Base-by-base conservation (phyloP, 441 rosid genomes). In the Erodium trifolium region DNA sequence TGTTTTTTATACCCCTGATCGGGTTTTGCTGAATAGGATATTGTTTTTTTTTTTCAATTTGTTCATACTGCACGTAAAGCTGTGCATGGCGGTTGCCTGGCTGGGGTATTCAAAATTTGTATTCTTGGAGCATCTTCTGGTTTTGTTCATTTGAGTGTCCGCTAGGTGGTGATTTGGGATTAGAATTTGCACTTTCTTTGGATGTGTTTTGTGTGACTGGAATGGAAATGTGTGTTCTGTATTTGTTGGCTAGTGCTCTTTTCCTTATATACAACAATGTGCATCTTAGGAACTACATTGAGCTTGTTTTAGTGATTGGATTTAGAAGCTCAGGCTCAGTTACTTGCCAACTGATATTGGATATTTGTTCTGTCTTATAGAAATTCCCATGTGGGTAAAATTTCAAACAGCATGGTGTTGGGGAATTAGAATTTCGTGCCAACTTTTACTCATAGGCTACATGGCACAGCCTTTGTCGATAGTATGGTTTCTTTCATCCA, bases 11-110 rank as follows among this genome's bases (percentile, higher is more conserved):
- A 47, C 4, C 53, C n/a, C 53, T 47, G 63, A 18, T 8, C 79
- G 78, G 84, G 84, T 70, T 68, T 72, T 29, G 3, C 5, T 65
- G 29, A 69, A 59, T 68, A 77, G 77, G 70, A 69, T 73, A 11
- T 67, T 68, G 60, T 62, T 10, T 70, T 65, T 17, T 35, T 5
- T 63, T 64, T 31, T 2, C 63, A 62, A 53, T 35, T 14, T 55
- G 35, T 16, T 17, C 29, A 6, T 57, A 17, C 23, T 55, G 62
- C 62, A 34, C 3, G 37, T 34, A 3, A 34, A 34, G 37, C 37
- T 34, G 37, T 7, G 9, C 41, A 37, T 37, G 41, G 41, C 5
- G 41, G 3, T 37, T 31, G 62, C 51, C 66, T 19, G 14, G 49
- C 17, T 43, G 67, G 63, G 70, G 45, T 34, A 39, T 31, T 18